These are phyloP conservation scores for Falciphora oryzae DNA, from an alignment of 2,329 filamentous ascomycete genomes.

Conservation along the genomic window DNA sequence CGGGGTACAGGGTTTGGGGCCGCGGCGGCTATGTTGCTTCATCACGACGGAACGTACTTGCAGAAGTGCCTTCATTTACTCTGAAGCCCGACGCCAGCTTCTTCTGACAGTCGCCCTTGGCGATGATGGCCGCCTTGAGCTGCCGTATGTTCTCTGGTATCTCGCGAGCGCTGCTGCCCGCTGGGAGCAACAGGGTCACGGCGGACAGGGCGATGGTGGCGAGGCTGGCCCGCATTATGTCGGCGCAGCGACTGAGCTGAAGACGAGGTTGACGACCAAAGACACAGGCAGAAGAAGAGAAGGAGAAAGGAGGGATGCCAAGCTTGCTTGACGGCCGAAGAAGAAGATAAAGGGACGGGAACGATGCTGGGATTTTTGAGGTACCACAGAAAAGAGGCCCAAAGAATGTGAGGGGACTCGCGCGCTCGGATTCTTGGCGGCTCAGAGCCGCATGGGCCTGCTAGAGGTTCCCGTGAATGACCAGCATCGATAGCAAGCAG, in stretches of 20 bases:
- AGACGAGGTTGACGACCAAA: too few relatives aligned
- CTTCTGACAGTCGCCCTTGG: constrained; percentile 23
- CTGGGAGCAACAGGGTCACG: constrained; percentile 1
- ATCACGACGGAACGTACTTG: not conserved
- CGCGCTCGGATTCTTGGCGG: not conserved
- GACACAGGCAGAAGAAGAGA: not conserved
- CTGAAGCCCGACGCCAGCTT: constrained; percentile 27
- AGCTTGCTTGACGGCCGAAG: not conserved
- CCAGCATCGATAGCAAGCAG: not conserved
- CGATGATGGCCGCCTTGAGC: constrained; percentile 27
- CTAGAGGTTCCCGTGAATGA: not conserved
- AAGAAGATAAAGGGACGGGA: not conserved
- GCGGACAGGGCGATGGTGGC: not conserved
- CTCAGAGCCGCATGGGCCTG: not conserved
- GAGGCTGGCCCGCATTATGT: constrained; percentile 1
- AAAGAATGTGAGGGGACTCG: not conserved
- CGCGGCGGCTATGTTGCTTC: not conserved
- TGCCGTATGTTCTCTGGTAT: constrained; percentile 22
- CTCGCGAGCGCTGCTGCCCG: constrained; percentile 13
- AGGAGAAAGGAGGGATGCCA: not conserved
- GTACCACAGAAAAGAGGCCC: not conserved
- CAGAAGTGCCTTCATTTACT: not conserved
- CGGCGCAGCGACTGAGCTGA: not conserved
- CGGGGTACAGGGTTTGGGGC: not conserved
- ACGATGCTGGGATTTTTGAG: not conserved